Evolutionary conservation across 2,329 filamentous ascomycete genomes (phyloP).

Genomic region (Talaromyces amestolkiae): DNA sequence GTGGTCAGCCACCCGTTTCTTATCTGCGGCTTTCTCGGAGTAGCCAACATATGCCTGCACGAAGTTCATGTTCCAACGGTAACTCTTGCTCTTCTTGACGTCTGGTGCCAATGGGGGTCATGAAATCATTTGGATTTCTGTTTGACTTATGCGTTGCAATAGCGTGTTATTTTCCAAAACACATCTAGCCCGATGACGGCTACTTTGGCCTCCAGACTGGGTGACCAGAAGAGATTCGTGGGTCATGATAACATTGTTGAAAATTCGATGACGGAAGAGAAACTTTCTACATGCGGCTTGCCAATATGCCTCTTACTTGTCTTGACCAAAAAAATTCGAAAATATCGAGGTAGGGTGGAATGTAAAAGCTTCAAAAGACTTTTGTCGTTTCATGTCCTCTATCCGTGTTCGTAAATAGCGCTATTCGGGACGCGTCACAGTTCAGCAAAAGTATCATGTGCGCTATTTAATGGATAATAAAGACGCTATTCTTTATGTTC

Average conservation of each 20-base stretch:
- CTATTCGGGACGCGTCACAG: neutral
- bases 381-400: neutral
- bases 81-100: neutral
- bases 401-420: neutral
- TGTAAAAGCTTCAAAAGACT: neutral
- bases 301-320: no score
- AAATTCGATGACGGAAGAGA: no score
- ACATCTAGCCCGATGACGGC: neutral
- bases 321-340: no score
- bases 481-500: neutral
- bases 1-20: neutral
- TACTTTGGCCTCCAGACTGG: neutral
- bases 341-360: no score
- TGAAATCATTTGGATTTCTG: neutral
- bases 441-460: neutral
- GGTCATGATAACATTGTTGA: neutral
- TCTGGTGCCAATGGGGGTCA: neutral
- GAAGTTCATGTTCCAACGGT: neutral
- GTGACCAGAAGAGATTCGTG: neutral
- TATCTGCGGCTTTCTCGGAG: neutral
- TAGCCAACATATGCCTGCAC: slow-evolving; percentile 1
- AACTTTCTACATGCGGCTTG: no score
- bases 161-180: slow-evolving; percentile 10
- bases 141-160: neutral
- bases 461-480: neutral